Base-by-base conservation (phyloP, 2,329 filamentous ascomycete genomes). In the Pestalotiopsis sp. region DNA sequence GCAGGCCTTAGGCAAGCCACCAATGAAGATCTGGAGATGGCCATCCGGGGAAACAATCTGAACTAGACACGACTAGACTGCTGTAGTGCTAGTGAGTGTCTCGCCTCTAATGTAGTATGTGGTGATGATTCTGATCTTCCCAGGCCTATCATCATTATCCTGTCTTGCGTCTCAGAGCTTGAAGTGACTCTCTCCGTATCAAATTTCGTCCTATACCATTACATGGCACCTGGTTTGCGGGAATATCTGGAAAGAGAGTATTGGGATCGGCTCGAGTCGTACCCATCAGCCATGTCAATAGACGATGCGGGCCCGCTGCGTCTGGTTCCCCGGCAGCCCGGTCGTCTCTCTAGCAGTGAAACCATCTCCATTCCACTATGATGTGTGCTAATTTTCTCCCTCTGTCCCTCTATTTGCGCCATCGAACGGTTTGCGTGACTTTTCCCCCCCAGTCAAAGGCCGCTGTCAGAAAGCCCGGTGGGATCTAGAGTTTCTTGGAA, bases 1-100 rank as follows among this genome's bases (percentile, higher is more conserved):
- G 45, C 45, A 52, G 45, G 45, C 31, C 14, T 38, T 36, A 36
- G 31, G 17, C 31, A 41, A 39, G 59, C 59, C 59, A 62, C 59
- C 59, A 62, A 62, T 62, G 31, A 23, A 36, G n/a, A 62, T 62
- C 45, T 52, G 45, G 45, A 52, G 45, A 52, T 52, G 11, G 31
- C 20, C 45, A 11, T 23, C 45, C 20, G 45, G 45, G 45, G 45
- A 52, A 36, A 52, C 45, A 52, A 52, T 52, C 45, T 17, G 45
- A 5, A 52, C n/a, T 52, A 52, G 45, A 9, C 41, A 45, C 31
- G 31, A 45, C 41, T 45, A 20, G 20, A 52, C 17, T 52, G 17
- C 45, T 52, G 20, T 36, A 36, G 31, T 36, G 31, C 31, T 36
- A 4, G 17, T 9, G 17, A 52, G 17, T n/a, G 45, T 52, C 41